Evolutionary conservation across 1,284 basidiomycete genomes (phyloP), one percentile per base, ranked within the genome.

Genomic region (Somion occarium): DNA sequence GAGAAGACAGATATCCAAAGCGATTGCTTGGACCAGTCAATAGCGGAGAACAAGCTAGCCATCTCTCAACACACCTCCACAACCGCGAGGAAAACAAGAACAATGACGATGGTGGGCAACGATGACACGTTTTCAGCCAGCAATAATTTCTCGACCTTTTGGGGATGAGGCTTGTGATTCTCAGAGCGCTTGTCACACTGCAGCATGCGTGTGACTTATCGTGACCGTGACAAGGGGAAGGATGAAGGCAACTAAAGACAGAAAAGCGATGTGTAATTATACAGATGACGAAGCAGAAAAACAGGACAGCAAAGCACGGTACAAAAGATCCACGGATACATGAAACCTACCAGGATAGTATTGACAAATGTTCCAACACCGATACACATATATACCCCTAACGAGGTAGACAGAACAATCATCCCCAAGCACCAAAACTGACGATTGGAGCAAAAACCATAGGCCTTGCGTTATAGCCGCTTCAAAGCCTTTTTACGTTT

Each of bases 401-500:
- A 34, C 30, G 15, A 34, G 30, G 30, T 34, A 34, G 18, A 7
- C 39, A 9, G 7, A 5, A 41, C 20, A n/a, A n/a, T n/a, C n/a
- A n/a, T n/a, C n/a, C n/a, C n/a, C n/a, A n/a, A n/a, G n/a, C n/a
- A n/a, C n/a, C n/a, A n/a, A n/a, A n/a, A n/a, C n/a, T n/a, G n/a
- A n/a, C n/a, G n/a, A n/a, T n/a, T n/a, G n/a, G n/a, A n/a, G n/a
- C n/a, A n/a, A 41, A 18, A 41, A 18, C 39, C 7, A 15, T 22
- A 18, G 15, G 39, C 18, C n/a, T n/a, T n/a, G n/a, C n/a, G 15
- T 48, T 30, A 91, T 66, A 91, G 69, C 57, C 88, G 75, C 69
- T 88, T 91, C 60, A 91, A 68, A 11, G 88, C 89, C 73, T 90
- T 91, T 76, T 91, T 91, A 65, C 87, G 76, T 71, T 90, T 91